Evolutionary conservation across 129 eudicot species (phyloP), one percentile per base, ranked within the genome.

Genomic region (Lonicera japonica): DNA sequence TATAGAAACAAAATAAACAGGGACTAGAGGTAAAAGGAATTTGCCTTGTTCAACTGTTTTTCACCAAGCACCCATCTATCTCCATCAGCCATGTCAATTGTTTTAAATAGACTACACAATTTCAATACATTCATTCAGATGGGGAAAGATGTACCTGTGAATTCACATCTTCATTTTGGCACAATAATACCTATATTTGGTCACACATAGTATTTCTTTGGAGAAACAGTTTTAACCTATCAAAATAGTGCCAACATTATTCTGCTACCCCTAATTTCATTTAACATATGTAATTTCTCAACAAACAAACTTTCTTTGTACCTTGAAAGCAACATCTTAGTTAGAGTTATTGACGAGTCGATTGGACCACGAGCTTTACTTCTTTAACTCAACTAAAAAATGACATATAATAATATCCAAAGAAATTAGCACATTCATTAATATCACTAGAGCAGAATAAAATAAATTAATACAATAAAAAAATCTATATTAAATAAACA

Each of bases 281-380:
- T 6, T 64, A 29, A 9, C 36, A 6, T 2, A 16, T 51, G 72
- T 67, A 62, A 22, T 15, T 17, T 47, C 38, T 19, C 18, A 48
- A n/a, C 25, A 25, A 25, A 15, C 29, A 69, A 17, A 8, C 3
- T 18, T n/a, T n/a, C 15, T 63, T 23, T 43, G n/a, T 41, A 76
- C 76, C 81, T 70, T 81, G 65, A 81, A 85, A 56, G 88, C 94
- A 52, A 85, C 87, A 78, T 73, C 71, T 59, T 66, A 63, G 61
- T 70, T 70, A 15, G 88, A 71, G 70, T 75, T 78, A 59, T 85
- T 85, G 60, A 63, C 50, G 67, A 81, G 73, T 40, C 76, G 82
- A 58, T 81, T 60, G 64, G 74, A 71, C 70, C 88, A 81, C 14
- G 80, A 64, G 75, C 80, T 71, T 62, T 81, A 82, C 71, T 85